A percentile compares a stretch with the other conserved stretches of the same genome.
phyloP scores from a whole-genome alignment of 129 eudicot genomes.

The Chrysanthemum makinoi region DNA sequence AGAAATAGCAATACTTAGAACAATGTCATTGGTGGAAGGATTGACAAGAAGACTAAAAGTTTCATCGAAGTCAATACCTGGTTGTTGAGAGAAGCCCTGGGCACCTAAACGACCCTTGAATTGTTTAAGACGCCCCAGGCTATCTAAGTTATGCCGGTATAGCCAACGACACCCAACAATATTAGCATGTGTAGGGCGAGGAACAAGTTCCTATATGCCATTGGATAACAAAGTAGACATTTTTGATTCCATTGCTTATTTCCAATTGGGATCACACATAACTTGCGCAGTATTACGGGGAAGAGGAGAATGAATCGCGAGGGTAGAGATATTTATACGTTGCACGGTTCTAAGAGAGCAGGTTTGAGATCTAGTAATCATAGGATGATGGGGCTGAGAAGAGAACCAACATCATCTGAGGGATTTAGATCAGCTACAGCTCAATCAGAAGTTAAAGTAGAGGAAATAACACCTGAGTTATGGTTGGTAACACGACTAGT shows the following conservation, averaged over 20 bases:
- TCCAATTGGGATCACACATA: neutral
- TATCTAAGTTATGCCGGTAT: too few species aligned
- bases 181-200: neutral
- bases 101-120: too few species aligned
- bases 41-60: neutral
- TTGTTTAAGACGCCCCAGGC: neutral
- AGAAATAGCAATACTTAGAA: neutral
- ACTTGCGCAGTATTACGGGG: neutral
- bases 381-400: neutral
- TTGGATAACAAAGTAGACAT: neutral
- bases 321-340: neutral
- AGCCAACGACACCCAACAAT: neutral
- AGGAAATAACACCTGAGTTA: too few species aligned
- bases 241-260: neutral
- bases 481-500: too few species aligned
- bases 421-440: too few species aligned
- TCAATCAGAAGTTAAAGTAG: too few species aligned
- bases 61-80: neutral
- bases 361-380: neutral
- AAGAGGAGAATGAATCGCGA: neutral
- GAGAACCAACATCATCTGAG: neutral
- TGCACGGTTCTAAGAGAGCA: neutral
- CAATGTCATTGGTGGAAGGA: too few species aligned
- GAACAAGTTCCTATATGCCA: neutral
- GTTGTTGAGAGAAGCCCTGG: too few species aligned